Conservation (phyloP, 176 grass and related monocot genomes). For the Cenchrus americanus region DNA sequence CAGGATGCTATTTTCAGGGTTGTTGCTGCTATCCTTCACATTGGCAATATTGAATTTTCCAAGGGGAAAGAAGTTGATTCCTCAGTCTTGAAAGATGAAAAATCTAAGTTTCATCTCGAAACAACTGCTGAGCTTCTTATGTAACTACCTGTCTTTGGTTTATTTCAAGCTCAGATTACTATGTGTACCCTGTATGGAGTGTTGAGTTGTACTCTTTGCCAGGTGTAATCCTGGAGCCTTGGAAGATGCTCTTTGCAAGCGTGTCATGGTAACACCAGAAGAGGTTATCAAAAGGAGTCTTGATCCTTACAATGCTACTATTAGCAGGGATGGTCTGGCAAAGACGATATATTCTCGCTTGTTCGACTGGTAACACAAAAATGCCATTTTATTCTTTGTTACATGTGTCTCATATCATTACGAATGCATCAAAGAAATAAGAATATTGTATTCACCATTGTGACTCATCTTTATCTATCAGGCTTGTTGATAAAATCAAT, state of each 20-base stretch:
- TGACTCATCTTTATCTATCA: slow-evolving; percentile 43
- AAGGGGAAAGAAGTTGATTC: slow-evolving; percentile 97
- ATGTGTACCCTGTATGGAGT: slow-evolving; percentile 23
- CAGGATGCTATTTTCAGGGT: slow-evolving; percentile 99
- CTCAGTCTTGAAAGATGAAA: slow-evolving; percentile 94
- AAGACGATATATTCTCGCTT: slow-evolving; percentile 98
- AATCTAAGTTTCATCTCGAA: slow-evolving; percentile 97
- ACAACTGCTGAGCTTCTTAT: slow-evolving; percentile 96
- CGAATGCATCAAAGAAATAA: slow-evolving; percentile 9
- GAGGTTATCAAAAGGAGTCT: slow-evolving; percentile 98
- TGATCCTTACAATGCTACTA: slow-evolving; percentile 86
- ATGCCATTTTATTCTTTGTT: slow-evolving; percentile 39
- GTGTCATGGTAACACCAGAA: slow-evolving; percentile 97
- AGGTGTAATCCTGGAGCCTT: slow-evolving; percentile 89
- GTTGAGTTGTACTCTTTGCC: slow-evolving; percentile 49
- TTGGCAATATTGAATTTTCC: slow-evolving; percentile 95
- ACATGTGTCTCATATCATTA: slow-evolving; percentile 30
- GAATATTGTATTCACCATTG: slow-evolving; percentile 6
- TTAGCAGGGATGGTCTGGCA: slow-evolving; percentile 97
- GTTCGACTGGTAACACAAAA: slow-evolving; percentile 92
- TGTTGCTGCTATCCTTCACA: slow-evolving; percentile 96
- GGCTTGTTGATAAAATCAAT: slow-evolving; percentile 99
- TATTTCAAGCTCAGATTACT: slow-evolving; percentile 30
- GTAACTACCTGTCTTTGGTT: slow-evolving; percentile 55
- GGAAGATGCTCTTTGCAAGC: slow-evolving; percentile 94